Conservation (phyloP, 352 stramenopile genomes). For the Thalassiosira ordinaria region DNA sequence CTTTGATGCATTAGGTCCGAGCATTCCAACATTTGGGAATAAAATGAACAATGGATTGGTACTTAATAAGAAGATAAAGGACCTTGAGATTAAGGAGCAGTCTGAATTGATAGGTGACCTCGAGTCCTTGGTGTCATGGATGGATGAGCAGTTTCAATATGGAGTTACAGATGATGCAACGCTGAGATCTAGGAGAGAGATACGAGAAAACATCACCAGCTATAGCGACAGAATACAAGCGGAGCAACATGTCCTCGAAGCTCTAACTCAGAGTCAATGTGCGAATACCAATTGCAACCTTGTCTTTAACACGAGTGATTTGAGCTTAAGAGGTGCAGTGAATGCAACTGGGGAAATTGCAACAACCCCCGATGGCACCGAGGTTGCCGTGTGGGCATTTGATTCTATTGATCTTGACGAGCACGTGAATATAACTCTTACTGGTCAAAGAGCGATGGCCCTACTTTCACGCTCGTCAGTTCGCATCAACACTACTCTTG, state of each 20-base stretch:
- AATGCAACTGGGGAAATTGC: conserved; percentile 78
- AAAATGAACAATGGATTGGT: conserved; percentile 70
- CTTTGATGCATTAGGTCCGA: conserved; percentile 75
- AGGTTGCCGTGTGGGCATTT: conserved; percentile 95
- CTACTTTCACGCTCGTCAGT: conserved; percentile 92
- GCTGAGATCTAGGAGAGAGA: conserved; percentile 62
- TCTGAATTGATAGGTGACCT: conserved; percentile 52
- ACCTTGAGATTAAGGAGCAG: conserved; percentile 58
- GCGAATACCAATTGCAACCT: conserved; percentile 70
- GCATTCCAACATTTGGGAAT: conserved; percentile 59
- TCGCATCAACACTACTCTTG: conserved; percentile 90
- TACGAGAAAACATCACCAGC: conserved; percentile 58
- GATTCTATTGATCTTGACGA: conserved; percentile 91
- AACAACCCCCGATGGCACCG: conserved; percentile 85
- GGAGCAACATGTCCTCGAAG: conserved; percentile 38
- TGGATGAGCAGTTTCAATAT: conserved; percentile 64
- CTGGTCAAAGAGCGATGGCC: conserved; percentile 88
- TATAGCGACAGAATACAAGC: conserved; percentile 39
- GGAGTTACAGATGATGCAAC: conserved; percentile 62
- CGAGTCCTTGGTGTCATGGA: conserved; percentile 52
- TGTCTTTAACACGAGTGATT: conserved; percentile 87
- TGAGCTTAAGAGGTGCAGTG: conserved; percentile 87
- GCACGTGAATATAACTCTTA: conserved; percentile 88
- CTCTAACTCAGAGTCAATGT: conserved; percentile 59
- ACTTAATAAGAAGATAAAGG: conserved; percentile 56